These are phyloP conservation scores for Zygoascus flipseniorum DNA, from an alignment of 805 yeast species.

Conservation along the genomic window DNA sequence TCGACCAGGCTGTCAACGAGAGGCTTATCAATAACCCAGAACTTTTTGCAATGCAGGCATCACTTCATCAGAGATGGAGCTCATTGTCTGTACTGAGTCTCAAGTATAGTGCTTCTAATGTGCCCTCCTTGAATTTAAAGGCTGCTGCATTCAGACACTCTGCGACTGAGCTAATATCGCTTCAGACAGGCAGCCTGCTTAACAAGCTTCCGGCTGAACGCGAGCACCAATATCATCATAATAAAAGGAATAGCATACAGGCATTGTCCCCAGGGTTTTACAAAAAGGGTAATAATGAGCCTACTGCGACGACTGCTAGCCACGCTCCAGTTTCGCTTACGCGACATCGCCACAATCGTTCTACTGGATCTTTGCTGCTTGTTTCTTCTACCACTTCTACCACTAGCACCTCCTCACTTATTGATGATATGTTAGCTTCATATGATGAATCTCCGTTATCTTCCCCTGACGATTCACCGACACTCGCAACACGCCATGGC, in stretches of 20 bases:
- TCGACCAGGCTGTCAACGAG: constrained; percentile 16
- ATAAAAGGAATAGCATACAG: background rate
- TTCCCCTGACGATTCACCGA: background rate
- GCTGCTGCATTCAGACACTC: background rate
- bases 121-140: background rate
- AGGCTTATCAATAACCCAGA: constrained; percentile 10
- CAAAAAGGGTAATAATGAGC: background rate
- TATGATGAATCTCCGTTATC: background rate
- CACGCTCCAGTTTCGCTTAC: too few species aligned
- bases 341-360: background rate
- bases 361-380: background rate
- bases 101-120: background rate
- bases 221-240: background rate
- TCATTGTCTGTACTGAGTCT: background rate
- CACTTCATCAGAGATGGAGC: constrained; percentile 13
- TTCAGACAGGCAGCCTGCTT: background rate
- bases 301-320: too few species aligned
- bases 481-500: background rate
- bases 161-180: background rate
- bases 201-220: background rate
- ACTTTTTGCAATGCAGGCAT: constrained; percentile 6
- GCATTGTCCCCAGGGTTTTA: background rate
- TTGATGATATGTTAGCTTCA: background rate
- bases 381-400: background rate
- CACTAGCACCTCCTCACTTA: background rate